Percentiles rank a stretch among this genome's conserved stretches.
These are phyloP conservation scores for Pseudoneurospora amorphoporcata DNA, from an alignment of 495 filamentous ascomycete species.

Conservation along the genomic window DNA sequence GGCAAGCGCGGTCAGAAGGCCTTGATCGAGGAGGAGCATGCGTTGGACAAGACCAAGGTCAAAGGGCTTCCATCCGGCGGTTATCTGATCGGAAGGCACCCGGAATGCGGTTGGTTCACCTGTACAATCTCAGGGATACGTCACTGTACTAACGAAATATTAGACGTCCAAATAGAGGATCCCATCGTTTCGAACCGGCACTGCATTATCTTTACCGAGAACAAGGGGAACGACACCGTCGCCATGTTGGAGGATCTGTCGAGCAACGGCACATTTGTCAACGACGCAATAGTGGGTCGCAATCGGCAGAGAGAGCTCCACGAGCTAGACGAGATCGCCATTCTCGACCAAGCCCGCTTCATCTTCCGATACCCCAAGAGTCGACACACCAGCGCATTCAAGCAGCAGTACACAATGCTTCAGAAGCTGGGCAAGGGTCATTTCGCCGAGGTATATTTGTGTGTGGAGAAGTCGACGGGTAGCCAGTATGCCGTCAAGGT, in stretches of 20 bases:
- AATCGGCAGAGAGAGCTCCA: slow-evolving; percentile 83
- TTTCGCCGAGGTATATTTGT: slow-evolving; percentile 90
- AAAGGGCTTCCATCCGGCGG: slow-evolving; percentile 60
- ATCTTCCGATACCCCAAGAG: slow-evolving; percentile 81
- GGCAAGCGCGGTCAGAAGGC: slow-evolving; percentile 29
- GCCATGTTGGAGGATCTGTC: slow-evolving; percentile 89
- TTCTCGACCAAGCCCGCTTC: slow-evolving; percentile 73
- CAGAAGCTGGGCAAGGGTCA: slow-evolving; percentile 92
- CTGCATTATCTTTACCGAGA: slow-evolving; percentile 82
- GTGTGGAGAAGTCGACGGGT: slow-evolving; percentile 75
- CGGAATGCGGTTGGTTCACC: slow-evolving; percentile 71
- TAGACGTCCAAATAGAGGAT: slow-evolving; percentile 70
- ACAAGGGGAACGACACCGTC: slow-evolving; percentile 63
- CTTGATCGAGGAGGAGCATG: slow-evolving; percentile 42
- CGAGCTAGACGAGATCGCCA: slow-evolving; percentile 80
- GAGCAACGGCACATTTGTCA: slow-evolving; percentile 93
- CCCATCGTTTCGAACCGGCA: slow-evolving; percentile 92
- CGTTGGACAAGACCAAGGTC: slow-evolving; percentile 46
- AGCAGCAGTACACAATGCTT: slow-evolving; percentile 73
- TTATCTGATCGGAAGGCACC: slow-evolving; percentile 85
- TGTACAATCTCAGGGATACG: not conserved
- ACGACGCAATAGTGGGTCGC: slow-evolving; percentile 79
- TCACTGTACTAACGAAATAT: slow-evolving; percentile 7
- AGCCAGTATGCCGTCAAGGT: slow-evolving; percentile 85
- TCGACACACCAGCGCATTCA: slow-evolving; percentile 65